These are phyloP conservation scores for Ascochyta rabiei DNA, from an alignment of 2,329 filamentous ascomycete genomes.

Conservation along the genomic window DNA sequence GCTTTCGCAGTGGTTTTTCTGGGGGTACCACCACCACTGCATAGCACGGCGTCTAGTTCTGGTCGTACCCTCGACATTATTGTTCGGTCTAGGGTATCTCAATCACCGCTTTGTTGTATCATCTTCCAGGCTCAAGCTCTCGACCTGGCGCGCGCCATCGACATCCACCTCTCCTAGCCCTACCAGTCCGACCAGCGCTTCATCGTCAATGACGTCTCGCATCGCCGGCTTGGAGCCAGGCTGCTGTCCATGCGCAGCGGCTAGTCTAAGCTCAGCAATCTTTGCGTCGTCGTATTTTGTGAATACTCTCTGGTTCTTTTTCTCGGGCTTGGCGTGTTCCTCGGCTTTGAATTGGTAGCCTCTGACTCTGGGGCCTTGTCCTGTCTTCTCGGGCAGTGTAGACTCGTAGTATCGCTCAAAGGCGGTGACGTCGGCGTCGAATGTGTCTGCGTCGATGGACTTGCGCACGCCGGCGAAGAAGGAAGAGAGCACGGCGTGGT, in stretches of 20 bases:
- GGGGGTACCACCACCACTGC: no score
- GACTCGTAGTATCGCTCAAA: conserved; percentile 74
- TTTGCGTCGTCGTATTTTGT: conserved; percentile 35
- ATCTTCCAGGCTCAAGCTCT: conserved; percentile 32
- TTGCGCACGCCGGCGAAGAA: conserved; percentile 77
- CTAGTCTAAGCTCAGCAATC: conserved; percentile 30
- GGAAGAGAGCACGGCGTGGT: conserved; percentile 71
- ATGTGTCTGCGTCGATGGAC: conserved; percentile 64
- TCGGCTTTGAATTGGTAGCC: conserved; percentile 44
- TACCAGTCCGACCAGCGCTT: conserved; percentile 39
- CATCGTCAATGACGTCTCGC: conserved; percentile 41
- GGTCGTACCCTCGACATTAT: background rate
- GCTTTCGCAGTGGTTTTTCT: no score
- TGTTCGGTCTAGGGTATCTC: conserved; percentile 1
- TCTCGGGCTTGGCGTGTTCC: conserved; percentile 36
- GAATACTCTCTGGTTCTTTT: conserved; percentile 43
- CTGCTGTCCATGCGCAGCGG: conserved; percentile 33
- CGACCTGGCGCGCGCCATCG: conserved; percentile 19
- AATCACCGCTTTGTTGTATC: conserved; percentile 5
- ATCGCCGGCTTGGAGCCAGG: conserved; percentile 33
- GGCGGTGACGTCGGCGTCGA: conserved; percentile 58
- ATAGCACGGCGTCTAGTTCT: no score
- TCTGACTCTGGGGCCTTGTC: conserved; percentile 68
- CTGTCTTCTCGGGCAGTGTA: conserved; percentile 74
- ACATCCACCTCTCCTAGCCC: conserved; percentile 26